A percentile compares a stretch with the other conserved stretches of the same genome.
Conservation (phyloP, 441 rosid genomes). For the Codiaeum variegatum region DNA sequence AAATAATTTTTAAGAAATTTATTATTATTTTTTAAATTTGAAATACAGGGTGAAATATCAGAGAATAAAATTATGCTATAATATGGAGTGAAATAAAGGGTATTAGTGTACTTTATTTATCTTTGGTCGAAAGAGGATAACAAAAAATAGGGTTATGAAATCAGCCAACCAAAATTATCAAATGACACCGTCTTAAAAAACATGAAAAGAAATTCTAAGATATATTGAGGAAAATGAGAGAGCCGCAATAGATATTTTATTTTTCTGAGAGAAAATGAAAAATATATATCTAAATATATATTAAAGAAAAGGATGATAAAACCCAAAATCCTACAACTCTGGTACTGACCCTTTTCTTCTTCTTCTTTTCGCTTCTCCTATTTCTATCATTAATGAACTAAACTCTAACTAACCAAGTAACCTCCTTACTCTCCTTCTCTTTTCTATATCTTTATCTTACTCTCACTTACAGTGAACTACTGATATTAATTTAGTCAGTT, state of each 20-base stretch:
- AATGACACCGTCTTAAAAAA: not conserved
- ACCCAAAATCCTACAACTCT: slow-evolving; percentile 82
- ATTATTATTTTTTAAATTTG: too few relatives aligned
- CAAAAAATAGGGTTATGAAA: too few relatives aligned
- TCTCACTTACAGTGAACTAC: not conserved
- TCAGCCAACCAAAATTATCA: too few relatives aligned
- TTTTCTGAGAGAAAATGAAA: not conserved
- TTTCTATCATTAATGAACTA: slow-evolving; percentile 4
- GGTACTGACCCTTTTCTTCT: not conserved
- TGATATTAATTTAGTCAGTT: slow-evolving; percentile 7
- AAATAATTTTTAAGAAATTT: too few relatives aligned
- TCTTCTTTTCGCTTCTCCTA: not conserved
- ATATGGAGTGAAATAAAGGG: too few relatives aligned
- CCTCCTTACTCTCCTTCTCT: not conserved
- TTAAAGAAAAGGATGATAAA: slow-evolving; percentile 45
- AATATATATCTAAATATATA: not conserved
- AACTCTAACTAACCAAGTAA: not conserved
- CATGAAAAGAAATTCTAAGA: not conserved
- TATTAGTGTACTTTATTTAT: too few relatives aligned
- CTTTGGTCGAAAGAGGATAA: too few relatives aligned
- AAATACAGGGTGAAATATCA: too few relatives aligned
- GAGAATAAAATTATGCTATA: too few relatives aligned
- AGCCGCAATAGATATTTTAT: slow-evolving; percentile 17
- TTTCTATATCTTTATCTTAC: too few relatives aligned
- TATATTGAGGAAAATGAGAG: not conserved